A percentile compares a stretch with the other conserved stretches of the same genome.
These are phyloP conservation scores for Debaryomyces sp. DNA, from an alignment of 1,139 yeast genomes.

Conservation along the genomic window DNA sequence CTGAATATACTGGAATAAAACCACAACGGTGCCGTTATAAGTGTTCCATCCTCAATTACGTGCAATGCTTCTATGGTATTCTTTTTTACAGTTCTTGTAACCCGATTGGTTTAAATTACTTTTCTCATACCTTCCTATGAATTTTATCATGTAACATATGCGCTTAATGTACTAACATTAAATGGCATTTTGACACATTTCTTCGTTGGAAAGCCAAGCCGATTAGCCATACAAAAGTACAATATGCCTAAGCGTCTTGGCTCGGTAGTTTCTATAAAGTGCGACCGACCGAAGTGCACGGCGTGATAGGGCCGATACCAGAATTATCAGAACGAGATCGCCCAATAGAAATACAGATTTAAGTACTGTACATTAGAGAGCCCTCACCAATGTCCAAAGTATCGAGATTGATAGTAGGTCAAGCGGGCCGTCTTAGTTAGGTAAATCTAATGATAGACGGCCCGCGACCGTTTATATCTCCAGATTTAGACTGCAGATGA, in stretches of 20 bases:
- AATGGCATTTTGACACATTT: neutral
- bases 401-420: neutral
- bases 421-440: constrained; percentile 7
- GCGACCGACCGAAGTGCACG: neutral
- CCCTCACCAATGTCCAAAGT: neutral
- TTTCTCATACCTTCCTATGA: neutral
- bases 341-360: constrained; percentile 3
- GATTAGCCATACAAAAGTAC: neutral
- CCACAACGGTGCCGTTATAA: too few relatives aligned
- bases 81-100: neutral
- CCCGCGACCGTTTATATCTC: constrained; percentile 3
- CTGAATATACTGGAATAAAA: too few relatives aligned
- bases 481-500: neutral
- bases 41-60: too few relatives aligned
- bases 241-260: neutral
- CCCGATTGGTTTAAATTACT: neutral
- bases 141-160: neutral
- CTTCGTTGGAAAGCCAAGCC: neutral
- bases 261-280: neutral
- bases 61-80: neutral
- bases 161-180: too few relatives aligned
- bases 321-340: neutral
- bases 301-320: neutral
- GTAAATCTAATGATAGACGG: constrained; percentile 6
- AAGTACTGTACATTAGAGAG: neutral